Evolutionary conservation across 257 asterid genomes (phyloP).

Genomic region (Striga asiatica): DNA sequence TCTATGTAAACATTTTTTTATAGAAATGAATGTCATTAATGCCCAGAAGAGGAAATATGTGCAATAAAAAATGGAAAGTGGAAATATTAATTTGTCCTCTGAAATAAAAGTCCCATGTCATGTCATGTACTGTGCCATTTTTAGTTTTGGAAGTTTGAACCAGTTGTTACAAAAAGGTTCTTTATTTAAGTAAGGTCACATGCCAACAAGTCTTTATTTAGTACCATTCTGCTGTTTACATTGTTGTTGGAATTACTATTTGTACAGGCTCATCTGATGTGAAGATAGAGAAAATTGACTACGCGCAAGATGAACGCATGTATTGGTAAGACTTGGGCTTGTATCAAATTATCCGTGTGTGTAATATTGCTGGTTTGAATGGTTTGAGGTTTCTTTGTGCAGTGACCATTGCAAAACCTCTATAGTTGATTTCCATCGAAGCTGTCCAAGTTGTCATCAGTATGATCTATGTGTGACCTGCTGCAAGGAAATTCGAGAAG

Average conservation of each 20-base stretch:
- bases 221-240: background rate
- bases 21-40: background rate
- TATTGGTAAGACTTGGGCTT: constrained; percentile 30
- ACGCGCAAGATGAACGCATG: constrained; percentile 31
- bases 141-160: background rate
- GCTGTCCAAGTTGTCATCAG: constrained; percentile 45
- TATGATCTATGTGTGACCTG: constrained; percentile 61
- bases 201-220: background rate
- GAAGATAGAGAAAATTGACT: constrained; percentile 19
- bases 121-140: background rate
- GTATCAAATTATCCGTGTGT: background rate
- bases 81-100: background rate
- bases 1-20: background rate
- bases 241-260: background rate
- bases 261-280: constrained; percentile 35
- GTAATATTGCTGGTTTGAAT: background rate
- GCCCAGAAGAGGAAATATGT: background rate
- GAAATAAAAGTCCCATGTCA: background rate
- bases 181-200: background rate
- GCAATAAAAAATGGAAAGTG: background rate
- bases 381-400: constrained; percentile 11
- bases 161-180: background rate
- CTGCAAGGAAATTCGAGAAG: constrained; percentile 48
- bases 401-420: constrained; percentile 56
- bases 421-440: constrained; percentile 50